phyloP scores from a whole-genome alignment of 2,329 filamentous ascomycete genomes.

The Trichoderma oligosporum region DNA sequence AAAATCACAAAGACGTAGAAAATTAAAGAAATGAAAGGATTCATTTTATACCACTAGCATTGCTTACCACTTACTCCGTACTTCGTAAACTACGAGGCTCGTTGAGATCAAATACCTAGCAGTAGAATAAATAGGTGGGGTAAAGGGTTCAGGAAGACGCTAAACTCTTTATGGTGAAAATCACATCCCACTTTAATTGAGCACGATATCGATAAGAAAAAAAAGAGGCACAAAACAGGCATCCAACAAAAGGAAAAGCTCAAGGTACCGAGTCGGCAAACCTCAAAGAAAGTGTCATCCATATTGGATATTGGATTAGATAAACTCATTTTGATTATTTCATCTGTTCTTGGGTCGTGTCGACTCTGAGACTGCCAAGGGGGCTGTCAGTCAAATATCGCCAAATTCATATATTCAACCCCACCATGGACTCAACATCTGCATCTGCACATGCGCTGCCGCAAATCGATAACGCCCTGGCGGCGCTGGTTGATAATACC shows the following conservation, averaged over 20 bases:
- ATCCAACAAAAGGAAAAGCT: background rate
- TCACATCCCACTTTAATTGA: constrained; percentile 1
- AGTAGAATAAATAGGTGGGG: constrained; percentile 7
- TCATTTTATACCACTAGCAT: no score
- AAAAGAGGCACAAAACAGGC: constrained; percentile 9
- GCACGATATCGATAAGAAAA: constrained; percentile 8
- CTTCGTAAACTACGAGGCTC: no score
- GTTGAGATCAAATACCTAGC: no score
- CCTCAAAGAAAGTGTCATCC: background rate
- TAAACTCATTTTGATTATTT: background rate
- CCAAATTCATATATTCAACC: constrained; percentile 3
- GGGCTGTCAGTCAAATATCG: background rate
- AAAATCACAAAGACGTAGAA: no score
- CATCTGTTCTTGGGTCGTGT: background rate
- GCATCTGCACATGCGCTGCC: background rate
- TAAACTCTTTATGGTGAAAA: constrained; percentile 7
- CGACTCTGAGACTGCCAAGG: background rate
- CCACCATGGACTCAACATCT: constrained; percentile 9
- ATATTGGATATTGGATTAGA: background rate
- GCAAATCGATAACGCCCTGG: background rate
- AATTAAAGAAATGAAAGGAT: no score
- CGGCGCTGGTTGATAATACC: constrained; percentile 12
- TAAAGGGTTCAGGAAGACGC: background rate
- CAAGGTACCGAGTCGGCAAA: background rate
- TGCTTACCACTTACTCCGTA: no score